A percentile compares a stretch with the other conserved stretches of the same genome.
Conservation (phyloP, 306 rosid genomes). For the Quillaja saponaria region DNA sequence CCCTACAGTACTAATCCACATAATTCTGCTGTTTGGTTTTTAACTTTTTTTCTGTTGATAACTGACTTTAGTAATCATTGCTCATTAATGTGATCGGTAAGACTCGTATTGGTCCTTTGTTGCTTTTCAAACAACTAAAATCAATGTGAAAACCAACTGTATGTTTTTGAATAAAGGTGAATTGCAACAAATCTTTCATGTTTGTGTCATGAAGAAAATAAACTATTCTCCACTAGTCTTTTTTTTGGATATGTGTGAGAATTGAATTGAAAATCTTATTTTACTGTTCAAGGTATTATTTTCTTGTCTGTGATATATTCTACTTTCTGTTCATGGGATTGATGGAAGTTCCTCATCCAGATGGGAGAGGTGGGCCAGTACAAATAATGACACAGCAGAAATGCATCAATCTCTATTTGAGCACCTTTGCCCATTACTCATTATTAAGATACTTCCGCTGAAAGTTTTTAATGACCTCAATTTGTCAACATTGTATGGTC, state of each 20-base stretch:
- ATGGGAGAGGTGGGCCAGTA: slow-evolving; percentile 48
- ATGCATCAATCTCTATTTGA: slow-evolving; percentile 71
- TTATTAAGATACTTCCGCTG: slow-evolving; percentile 87
- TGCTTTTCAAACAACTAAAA: slow-evolving; percentile 3
- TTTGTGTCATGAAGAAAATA: slow-evolving; percentile 15
- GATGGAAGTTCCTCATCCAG: slow-evolving; percentile 54
- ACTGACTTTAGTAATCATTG: too few species aligned
- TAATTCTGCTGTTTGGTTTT: too few species aligned
- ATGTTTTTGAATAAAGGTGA: background rate
- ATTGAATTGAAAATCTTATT: slow-evolving; percentile 19
- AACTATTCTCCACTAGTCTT: slow-evolving; percentile 12
- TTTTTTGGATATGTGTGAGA: background rate
- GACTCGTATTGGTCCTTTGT: too few species aligned
- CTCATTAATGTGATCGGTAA: too few species aligned
- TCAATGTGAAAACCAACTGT: background rate
- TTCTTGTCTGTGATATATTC: slow-evolving; percentile 9
- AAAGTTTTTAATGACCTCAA: slow-evolving; percentile 66
- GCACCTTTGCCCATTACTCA: slow-evolving; percentile 85
- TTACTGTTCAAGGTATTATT: too few species aligned
- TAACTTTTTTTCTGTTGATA: too few species aligned
- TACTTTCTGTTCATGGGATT: slow-evolving; percentile 45
- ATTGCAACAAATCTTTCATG: background rate
- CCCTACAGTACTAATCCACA: too few species aligned
- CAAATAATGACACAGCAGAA: slow-evolving; percentile 50
- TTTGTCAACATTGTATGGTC: slow-evolving; percentile 64